phyloP scores from a whole-genome alignment of 192 early-diverging fungal species.

The Coemansia sp. region DNA sequence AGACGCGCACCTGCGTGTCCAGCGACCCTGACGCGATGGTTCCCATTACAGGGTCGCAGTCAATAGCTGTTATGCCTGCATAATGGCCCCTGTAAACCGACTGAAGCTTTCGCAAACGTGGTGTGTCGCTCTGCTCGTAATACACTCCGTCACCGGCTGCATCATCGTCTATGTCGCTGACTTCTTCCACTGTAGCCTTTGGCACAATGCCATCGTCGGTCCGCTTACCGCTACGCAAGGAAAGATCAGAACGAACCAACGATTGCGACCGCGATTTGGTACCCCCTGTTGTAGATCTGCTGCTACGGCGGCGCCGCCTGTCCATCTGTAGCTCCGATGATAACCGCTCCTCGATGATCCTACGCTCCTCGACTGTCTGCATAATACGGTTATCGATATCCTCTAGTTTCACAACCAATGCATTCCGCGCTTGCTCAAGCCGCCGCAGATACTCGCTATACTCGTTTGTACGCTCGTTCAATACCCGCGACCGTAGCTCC shows the following conservation, averaged over 20 bases:
- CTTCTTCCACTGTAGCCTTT: conserved; percentile 17
- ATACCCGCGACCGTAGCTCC: conserved; percentile 8
- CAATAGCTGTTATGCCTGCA: conserved; percentile 59
- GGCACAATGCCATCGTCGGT: background rate
- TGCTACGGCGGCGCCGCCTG: background rate
- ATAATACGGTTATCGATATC: conserved; percentile 28
- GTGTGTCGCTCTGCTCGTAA: conserved; percentile 36
- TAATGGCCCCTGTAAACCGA: conserved; percentile 59
- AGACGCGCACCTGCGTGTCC: conserved; percentile 69
- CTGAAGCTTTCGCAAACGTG: conserved; percentile 30
- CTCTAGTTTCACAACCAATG: conserved; percentile 11
- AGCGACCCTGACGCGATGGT: conserved; percentile 64
- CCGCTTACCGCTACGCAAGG: background rate
- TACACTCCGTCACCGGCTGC: conserved; percentile 1
- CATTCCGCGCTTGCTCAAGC: conserved; percentile 24
- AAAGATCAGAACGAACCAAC: background rate
- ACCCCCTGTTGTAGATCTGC: background rate
- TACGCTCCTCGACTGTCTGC: conserved; percentile 18
- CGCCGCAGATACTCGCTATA: conserved; percentile 25
- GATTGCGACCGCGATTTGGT: background rate
- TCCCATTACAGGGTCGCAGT: conserved; percentile 59
- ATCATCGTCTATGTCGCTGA: conserved; percentile 17
- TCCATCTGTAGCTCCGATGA: background rate
- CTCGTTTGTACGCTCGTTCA: conserved; percentile 32
- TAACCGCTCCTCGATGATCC: conserved; percentile 18